These are phyloP conservation scores for Phytophthora chlamydospora DNA, from an alignment of 352 stramenopile species.

Conservation along the genomic window DNA sequence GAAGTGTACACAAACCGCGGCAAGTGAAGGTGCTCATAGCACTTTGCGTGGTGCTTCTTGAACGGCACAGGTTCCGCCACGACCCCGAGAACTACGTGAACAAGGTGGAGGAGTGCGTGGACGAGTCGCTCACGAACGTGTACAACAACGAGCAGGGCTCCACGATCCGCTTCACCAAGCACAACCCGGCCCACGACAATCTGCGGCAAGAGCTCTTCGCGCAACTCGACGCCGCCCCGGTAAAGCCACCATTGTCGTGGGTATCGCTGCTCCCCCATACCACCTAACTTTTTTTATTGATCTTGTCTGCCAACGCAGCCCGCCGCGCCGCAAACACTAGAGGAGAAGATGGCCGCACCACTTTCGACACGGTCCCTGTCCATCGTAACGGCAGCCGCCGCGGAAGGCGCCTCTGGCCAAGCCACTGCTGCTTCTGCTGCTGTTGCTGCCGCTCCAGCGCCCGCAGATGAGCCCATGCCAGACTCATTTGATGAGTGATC, in stretches of 20 bases:
- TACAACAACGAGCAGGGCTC: conserved; percentile 94
- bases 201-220: conserved; percentile 82
- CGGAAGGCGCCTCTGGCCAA: conserved; percentile 32
- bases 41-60: background rate
- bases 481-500: conserved; percentile 34
- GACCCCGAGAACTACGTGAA: conserved; percentile 91
- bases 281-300: background rate
- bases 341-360: conserved; percentile 44
- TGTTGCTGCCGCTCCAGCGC: conserved; percentile 9
- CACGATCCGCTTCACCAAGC: conserved; percentile 88
- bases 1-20: background rate
- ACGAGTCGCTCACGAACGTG: conserved; percentile 92
- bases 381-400: conserved; percentile 46
- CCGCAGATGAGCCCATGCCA: conserved; percentile 46
- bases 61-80: conserved; percentile 57
- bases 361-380: conserved; percentile 40
- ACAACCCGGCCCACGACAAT: conserved; percentile 82
- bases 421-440: conserved; percentile 4
- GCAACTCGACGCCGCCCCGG: conserved; percentile 49
- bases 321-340: conserved; percentile 33
- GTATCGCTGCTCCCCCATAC: background rate
- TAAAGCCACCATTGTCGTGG: conserved; percentile 13
- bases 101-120: conserved; percentile 91
- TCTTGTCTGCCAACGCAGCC: conserved; percentile 16
- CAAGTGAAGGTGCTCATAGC: conserved; percentile 4